Evolutionary conservation across 148 eudicot species (phyloP).

Genomic region (Fagopyrum esculentum): DNA sequence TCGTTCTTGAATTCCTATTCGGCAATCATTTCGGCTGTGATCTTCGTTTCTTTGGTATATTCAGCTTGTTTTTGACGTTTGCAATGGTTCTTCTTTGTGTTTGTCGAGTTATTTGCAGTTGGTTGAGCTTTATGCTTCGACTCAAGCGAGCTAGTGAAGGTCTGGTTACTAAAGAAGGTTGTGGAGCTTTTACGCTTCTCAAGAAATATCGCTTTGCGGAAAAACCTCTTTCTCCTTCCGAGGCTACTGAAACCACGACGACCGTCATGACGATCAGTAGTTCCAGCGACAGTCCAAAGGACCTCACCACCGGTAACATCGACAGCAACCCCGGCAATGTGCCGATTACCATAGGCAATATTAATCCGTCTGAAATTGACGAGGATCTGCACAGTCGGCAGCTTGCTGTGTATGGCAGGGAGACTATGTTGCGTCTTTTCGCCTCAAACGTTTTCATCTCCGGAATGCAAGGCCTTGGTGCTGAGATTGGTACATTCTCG

Average conservation of each 20-base stretch:
- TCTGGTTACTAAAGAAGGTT: no score
- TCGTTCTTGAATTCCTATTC: constrained; percentile 19
- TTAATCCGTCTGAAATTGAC: constrained; percentile 49
- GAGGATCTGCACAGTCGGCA: constrained; percentile 95
- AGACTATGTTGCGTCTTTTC: constrained; percentile 70
- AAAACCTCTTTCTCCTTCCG: constrained; percentile 12
- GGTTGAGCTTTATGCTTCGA: not conserved
- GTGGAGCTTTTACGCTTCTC: constrained; percentile 11
- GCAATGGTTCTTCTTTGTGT: constrained; percentile 18
- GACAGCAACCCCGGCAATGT: constrained; percentile 13
- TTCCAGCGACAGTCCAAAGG: constrained; percentile 2
- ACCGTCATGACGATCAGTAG: not conserved
- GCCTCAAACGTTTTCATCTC: constrained; percentile 68
- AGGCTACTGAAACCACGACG: constrained; percentile 9
- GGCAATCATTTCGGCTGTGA: constrained; percentile 17
- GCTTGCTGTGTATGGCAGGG: constrained; percentile 83
- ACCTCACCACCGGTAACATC: constrained; percentile 6
- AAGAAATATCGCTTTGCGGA: constrained; percentile 45
- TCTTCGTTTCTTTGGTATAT: constrained; percentile 2
- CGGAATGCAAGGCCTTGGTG: constrained; percentile 91
- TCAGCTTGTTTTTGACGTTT: constrained; percentile 18
- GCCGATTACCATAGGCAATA: constrained; percentile 34
- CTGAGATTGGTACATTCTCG: constrained; percentile 53
- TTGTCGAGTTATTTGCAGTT: constrained; percentile 45
- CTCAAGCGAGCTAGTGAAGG: no score